Conservation (phyloP, 768 basidiomycete species). For the Gymnopilus dilepis region DNA sequence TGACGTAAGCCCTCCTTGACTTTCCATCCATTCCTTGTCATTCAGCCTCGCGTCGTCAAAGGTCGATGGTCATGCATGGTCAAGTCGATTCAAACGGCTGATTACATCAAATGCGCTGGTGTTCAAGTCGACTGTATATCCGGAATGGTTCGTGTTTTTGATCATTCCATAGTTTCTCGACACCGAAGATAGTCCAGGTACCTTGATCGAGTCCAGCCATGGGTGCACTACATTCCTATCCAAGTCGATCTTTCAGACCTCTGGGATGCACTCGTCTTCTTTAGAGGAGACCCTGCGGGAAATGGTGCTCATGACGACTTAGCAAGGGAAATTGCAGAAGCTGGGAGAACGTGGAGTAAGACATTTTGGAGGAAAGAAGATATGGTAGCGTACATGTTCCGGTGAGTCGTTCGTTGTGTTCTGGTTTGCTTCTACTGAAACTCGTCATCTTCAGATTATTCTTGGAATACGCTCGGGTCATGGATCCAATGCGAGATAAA, state of each 20-base stretch:
- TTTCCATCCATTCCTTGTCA: background rate
- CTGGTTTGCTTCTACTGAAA: background rate
- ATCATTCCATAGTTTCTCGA: background rate
- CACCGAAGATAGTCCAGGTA: conserved; percentile 41
- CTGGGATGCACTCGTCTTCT: conserved; percentile 74
- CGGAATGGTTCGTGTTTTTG: conserved; percentile 55
- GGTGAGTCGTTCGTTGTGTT: conserved; percentile 38
- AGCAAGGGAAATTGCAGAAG: conserved; percentile 56
- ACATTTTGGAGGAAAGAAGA: conserved; percentile 64
- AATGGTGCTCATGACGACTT: conserved; percentile 61
- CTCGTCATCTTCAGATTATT: conserved; percentile 14
- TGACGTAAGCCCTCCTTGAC: conserved; percentile 45
- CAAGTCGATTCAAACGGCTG: conserved; percentile 64
- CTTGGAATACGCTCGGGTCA: conserved; percentile 52
- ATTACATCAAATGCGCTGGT: conserved; percentile 63
- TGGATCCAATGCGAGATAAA: conserved; percentile 39
- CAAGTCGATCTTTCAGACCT: conserved; percentile 68
- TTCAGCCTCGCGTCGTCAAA: conserved; percentile 21
- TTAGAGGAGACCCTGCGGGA: conserved; percentile 61
- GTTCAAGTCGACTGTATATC: conserved; percentile 68
- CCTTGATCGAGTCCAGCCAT: conserved; percentile 57
- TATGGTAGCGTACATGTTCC: conserved; percentile 60
- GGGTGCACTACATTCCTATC: conserved; percentile 78
- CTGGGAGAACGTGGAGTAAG: conserved; percentile 62
- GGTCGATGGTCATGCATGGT: conserved; percentile 69